Percentiles rank a stretch among this genome's conserved stretches.
These are phyloP conservation scores for Boeremia exigua DNA, from an alignment of 2,329 filamentous ascomycete genomes.

Conservation along the genomic window DNA sequence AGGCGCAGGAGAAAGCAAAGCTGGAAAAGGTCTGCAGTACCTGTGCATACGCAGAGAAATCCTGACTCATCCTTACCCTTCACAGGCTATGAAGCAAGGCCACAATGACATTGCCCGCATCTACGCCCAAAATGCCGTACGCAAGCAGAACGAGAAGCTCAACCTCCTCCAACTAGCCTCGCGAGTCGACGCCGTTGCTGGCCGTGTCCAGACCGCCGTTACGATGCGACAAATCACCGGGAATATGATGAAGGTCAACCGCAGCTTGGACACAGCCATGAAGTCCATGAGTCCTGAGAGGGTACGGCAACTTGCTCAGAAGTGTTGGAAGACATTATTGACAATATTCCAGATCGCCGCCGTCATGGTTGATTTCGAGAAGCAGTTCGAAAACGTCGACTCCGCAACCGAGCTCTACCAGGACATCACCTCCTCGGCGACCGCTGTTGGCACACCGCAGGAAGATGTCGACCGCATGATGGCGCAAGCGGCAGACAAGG, in stretches of 20 bases:
- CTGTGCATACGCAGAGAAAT: background rate
- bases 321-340: background rate
- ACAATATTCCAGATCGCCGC: constrained; percentile 60
- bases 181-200: constrained; percentile 65
- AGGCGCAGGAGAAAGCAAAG: constrained; percentile 66
- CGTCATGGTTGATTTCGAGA: constrained; percentile 71
- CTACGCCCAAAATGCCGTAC: constrained; percentile 68
- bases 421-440: constrained; percentile 81
- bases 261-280: constrained; percentile 68
- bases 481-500: constrained; percentile 85
- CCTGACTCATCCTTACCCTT: background rate
- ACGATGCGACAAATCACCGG: constrained; percentile 67
- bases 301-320: constrained; percentile 47
- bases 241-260: constrained; percentile 67
- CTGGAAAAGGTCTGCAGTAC: constrained; percentile 60
- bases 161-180: constrained; percentile 64
- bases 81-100: constrained; percentile 64
- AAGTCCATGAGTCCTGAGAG: constrained; percentile 69
- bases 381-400: constrained; percentile 60
- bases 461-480: constrained; percentile 88
- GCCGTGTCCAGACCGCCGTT: constrained; percentile 67
- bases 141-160: constrained; percentile 67
- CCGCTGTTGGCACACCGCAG: constrained; percentile 74
- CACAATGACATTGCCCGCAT: constrained; percentile 68
- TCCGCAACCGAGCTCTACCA: constrained; percentile 74